Evolutionary conservation across 2,329 filamentous ascomycete species (phyloP), one percentile per base, ranked within the genome.

Genomic region (Verticillium zaregamsianum): DNA sequence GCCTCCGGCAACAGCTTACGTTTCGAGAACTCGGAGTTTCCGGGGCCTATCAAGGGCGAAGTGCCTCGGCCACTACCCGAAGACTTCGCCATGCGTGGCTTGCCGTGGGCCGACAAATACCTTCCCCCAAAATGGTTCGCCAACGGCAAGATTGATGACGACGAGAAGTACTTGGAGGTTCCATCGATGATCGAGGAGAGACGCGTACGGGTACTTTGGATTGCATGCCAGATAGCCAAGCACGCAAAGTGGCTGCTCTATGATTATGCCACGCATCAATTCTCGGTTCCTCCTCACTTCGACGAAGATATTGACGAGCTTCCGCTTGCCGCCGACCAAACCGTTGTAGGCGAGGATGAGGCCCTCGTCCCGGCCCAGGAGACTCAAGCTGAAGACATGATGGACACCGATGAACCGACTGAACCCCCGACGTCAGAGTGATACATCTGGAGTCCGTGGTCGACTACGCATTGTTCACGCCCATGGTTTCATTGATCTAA

Each of bases 81-180:
- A 57, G 90, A 93, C 63, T 91, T 86, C 65, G 80, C 84, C 0
- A 80, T 91, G 61, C 80, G 87, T 1, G 90, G 90, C 0, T 75
- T 90, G 1, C 71, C 86, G 2, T 91, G 86, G 77, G 77, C 81
- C 0, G 79, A 86, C 2, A 77, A 78, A 12, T 88, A 88, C 61
- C 87, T 84, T 59, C 86, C 87, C 0, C 61, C 72, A 0, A 74
- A 79, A 0, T 90, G 85, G 84, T 91, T 91, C 68, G 66, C 70
- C 0, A 79, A 80, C 9, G 80, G 82, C 1, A 81, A 82, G 62
- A 79, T 87, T 5, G 87, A 90, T 31, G 88, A 90, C n/a, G 86
- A 89, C 12, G 88, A 90, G 63, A 83, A 87, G 52, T 82, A 82
- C 17, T 82, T 90, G 55, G 88, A 91, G 67, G 73, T 84, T 0